Conservation (phyloP, 192 early-diverging fungal species). For the Mortierella claussenii region DNA sequence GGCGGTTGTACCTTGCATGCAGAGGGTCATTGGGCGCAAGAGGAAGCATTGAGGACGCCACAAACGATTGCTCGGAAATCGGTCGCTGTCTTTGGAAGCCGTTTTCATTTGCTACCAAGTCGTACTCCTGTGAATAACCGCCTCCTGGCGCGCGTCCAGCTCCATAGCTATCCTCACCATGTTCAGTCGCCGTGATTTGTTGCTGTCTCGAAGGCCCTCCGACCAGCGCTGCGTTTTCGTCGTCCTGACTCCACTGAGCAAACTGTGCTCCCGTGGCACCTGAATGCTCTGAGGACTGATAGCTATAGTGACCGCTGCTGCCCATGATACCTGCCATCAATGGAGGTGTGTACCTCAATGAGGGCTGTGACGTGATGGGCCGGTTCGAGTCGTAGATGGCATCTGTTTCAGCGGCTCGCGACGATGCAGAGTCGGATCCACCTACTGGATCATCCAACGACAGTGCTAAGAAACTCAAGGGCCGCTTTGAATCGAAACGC, state of each 20-base stretch:
- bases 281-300: conserved; percentile 34
- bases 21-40: conserved; percentile 13
- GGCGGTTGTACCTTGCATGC: conserved; percentile 12
- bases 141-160: not conserved
- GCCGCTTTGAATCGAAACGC: conserved; percentile 37
- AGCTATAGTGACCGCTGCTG: conserved; percentile 13
- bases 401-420: conserved; percentile 15
- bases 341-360: conserved; percentile 36
- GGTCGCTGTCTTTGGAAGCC: not conserved
- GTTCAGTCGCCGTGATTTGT: conserved; percentile 3
- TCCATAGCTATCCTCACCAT: conserved; percentile 8
- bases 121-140: conserved; percentile 11
- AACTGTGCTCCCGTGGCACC: conserved; percentile 12
- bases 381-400: conserved; percentile 20
- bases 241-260: conserved; percentile 46
- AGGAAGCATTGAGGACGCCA: conserved; percentile 43
- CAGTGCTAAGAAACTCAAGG: conserved; percentile 46
- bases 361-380: conserved; percentile 26
- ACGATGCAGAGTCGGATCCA: conserved; percentile 6
- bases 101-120: conserved; percentile 7
- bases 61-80: conserved; percentile 24
- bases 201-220: conserved; percentile 29
- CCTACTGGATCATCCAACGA: conserved; percentile 27
- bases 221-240: conserved; percentile 42
- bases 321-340: conserved; percentile 21